Evolutionary conservation across 179 eudicot genomes (phyloP).

Genomic region (Heliamphora ciliata): DNA sequence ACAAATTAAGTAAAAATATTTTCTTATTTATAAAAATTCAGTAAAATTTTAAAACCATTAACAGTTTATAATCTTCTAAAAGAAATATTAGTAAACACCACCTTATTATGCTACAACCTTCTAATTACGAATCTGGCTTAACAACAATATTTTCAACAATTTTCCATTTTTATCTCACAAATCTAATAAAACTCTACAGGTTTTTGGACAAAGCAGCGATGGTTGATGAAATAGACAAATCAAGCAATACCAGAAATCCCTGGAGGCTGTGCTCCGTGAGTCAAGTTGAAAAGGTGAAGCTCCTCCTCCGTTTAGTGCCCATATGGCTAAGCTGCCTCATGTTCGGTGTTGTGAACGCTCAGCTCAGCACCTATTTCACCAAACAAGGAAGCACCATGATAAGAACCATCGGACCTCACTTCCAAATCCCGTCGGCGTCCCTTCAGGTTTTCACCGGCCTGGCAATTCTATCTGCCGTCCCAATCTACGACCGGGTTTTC

Average conservation of each 20-base stretch:
- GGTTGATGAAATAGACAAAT: constrained; percentile 42
- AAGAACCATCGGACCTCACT: constrained; percentile 25
- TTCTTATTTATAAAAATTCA: too few relatives aligned
- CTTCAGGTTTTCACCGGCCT: constrained; percentile 47
- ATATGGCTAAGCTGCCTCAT: constrained; percentile 55
- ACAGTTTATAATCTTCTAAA: too few relatives aligned
- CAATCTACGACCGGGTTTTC: constrained; percentile 40
- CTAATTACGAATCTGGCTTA: too few relatives aligned
- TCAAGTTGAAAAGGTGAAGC: constrained; percentile 76
- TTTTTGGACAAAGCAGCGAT: constrained; percentile 60
- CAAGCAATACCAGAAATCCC: constrained; percentile 29
- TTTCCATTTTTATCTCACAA: background rate
- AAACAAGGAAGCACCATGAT: constrained; percentile 64
- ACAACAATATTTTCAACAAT: background rate
- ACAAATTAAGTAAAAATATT: too few relatives aligned
- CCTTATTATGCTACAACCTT: too few relatives aligned
- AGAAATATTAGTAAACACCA: too few relatives aligned
- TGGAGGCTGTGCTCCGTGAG: constrained; percentile 63
- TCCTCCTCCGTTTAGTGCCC: constrained; percentile 47
- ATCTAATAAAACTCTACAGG: constrained; percentile 23
- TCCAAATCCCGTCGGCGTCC: constrained; percentile 48
- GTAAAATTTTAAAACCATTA: too few relatives aligned
- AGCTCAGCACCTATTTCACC: constrained; percentile 59
- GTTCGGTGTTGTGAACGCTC: constrained; percentile 47
- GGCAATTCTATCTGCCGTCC: constrained; percentile 36